Evolutionary conservation across 768 basidiomycete genomes (phyloP).

Genomic region (Termitomyces sp.): DNA sequence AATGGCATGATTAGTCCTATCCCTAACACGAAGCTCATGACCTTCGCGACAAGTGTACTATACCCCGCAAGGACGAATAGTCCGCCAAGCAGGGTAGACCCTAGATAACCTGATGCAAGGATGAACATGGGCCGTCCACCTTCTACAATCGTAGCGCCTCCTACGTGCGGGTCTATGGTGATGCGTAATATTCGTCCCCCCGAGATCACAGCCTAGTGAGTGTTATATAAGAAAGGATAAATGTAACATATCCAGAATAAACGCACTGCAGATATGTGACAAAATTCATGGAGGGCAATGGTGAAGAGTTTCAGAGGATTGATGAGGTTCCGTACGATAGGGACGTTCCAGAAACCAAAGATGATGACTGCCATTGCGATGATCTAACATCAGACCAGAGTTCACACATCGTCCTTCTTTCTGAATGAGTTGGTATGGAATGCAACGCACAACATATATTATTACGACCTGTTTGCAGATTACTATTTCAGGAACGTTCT

Average conservation of each 20-base stretch:
- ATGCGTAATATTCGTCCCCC: conserved; percentile 77
- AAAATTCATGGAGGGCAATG: conserved; percentile 87
- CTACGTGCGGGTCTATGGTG: conserved; percentile 81
- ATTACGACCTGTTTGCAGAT: conserved; percentile 56
- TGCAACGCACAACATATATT: conserved; percentile 63
- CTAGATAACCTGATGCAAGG: conserved; percentile 77
- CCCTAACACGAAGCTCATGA: conserved; percentile 87
- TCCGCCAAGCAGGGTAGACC: conserved; percentile 78
- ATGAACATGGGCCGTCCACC: conserved; percentile 73
- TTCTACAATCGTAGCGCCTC: conserved; percentile 73
- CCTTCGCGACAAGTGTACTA: conserved; percentile 87
- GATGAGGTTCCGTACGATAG: conserved; percentile 72
- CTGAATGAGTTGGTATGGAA: not conserved
- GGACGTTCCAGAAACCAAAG: conserved; percentile 87
- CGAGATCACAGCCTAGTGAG: conserved; percentile 63
- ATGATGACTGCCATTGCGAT: conserved; percentile 84
- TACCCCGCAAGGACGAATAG: conserved; percentile 82
- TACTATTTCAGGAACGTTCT: conserved; percentile 14
- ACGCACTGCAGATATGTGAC: conserved; percentile 74
- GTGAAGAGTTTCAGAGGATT: conserved; percentile 85
- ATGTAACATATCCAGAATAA: conserved; percentile 1
- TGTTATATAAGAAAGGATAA: not conserved
- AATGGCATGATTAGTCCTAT: conserved; percentile 85
- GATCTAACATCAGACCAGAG: conserved; percentile 42
- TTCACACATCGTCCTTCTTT: not conserved